Conservation (phyloP, 306 rosid species). For the Benincasa hispida region DNA sequence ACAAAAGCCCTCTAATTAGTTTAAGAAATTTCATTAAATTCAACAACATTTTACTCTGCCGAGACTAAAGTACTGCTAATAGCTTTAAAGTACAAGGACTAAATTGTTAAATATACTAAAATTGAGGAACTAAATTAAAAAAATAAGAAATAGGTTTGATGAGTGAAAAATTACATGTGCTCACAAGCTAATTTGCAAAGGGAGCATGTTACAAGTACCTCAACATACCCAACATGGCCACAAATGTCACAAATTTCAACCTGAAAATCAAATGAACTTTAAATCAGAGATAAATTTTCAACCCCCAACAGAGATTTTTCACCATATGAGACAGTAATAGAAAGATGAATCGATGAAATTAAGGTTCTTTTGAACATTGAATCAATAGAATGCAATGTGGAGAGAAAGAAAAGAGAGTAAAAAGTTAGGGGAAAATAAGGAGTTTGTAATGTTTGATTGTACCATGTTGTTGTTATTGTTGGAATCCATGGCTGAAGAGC, state of each 20-base stretch:
- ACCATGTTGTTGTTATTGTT: neutral
- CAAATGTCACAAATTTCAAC: neutral
- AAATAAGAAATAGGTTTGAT: no score
- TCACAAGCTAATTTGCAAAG: neutral
- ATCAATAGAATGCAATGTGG: neutral
- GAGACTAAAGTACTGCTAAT: no score
- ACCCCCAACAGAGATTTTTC: neutral
- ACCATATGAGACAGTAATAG: neutral
- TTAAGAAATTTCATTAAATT: no score
- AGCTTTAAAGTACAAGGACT: no score
- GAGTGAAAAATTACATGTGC: neutral
- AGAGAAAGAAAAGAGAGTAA: neutral
- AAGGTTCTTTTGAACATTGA: no score
- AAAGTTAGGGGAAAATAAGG: neutral
- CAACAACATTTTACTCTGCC: no score
- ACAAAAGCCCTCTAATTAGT: no score
- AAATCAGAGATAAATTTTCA: no score
- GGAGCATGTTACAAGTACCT: neutral
- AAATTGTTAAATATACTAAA: no score
- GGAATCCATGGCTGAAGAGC: neutral
- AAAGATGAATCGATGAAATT: no score
- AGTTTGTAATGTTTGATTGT: neutral
- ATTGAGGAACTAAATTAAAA: no score
- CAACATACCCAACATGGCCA: neutral
- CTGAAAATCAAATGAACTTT: neutral